These are phyloP conservation scores for Hymenotorrendiella dingleyae DNA, from an alignment of 2,329 filamentous ascomycete genomes.

Conservation along the genomic window DNA sequence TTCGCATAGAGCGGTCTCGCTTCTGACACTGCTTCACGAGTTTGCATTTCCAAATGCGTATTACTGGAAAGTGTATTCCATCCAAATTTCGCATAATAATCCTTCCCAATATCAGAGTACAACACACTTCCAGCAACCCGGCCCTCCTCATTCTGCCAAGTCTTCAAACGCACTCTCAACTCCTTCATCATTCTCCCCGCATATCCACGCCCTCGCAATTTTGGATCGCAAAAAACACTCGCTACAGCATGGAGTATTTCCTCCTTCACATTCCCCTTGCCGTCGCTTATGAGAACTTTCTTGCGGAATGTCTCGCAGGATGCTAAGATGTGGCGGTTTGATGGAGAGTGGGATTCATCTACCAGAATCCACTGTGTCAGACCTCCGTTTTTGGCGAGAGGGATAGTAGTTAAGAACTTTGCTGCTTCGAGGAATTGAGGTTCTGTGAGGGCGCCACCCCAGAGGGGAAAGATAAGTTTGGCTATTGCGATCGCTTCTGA, in stretches of 20 bases:
- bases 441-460: constrained; percentile 50
- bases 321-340: constrained; percentile 48
- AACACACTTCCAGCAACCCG: constrained; percentile 55
- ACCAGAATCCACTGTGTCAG: constrained; percentile 60
- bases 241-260: constrained; percentile 65
- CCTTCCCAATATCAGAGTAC: constrained; percentile 79
- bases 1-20: constrained; percentile 46
- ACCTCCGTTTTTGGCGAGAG: constrained; percentile 50
- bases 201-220: constrained; percentile 65
- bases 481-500: constrained; percentile 38
- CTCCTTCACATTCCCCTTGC: constrained; percentile 39
- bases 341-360: constrained; percentile 32
- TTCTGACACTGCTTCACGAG: constrained; percentile 7
- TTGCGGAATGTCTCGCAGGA: constrained; percentile 61
- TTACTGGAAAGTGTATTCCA: constrained; percentile 67
- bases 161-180: constrained; percentile 47
- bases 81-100: constrained; percentile 69
- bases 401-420: constrained; percentile 45
- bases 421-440: constrained; percentile 51
- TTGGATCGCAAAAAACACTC: constrained; percentile 65
- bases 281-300: constrained; percentile 40
- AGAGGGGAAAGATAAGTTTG: constrained; percentile 46
- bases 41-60: constrained; percentile 59
- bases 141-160: constrained; percentile 41
- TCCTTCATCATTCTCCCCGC: constrained; percentile 67